A percentile compares a stretch with the other conserved stretches of the same genome.
Evolutionary conservation across 768 basidiomycete species (phyloP).

Genomic region (Trametes sanguinea): DNA sequence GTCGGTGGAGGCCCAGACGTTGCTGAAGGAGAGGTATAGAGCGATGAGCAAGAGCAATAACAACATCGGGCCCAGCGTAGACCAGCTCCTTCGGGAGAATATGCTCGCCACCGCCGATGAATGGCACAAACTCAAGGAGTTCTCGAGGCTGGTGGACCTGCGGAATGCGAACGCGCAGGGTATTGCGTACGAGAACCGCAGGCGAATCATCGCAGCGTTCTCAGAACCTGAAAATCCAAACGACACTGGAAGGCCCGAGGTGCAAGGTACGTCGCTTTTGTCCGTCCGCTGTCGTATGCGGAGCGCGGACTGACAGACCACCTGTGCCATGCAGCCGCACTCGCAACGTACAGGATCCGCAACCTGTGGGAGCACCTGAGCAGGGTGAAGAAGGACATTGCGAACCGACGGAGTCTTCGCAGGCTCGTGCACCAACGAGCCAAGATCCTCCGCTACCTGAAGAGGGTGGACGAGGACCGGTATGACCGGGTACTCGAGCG

Average conservation of each 20-base stretch:
- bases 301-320: not conserved
- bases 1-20: conserved; percentile 34
- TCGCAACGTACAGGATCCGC: conserved; percentile 84
- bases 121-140: conserved; percentile 48
- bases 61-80: too few species aligned
- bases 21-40: not conserved
- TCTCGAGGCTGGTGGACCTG: conserved; percentile 78
- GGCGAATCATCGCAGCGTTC: conserved; percentile 77
- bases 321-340: conserved; percentile 63
- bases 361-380: conserved; percentile 76
- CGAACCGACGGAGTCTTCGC: conserved; percentile 75
- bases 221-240: conserved; percentile 65
- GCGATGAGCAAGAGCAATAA: too few species aligned
- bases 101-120: conserved; percentile 27
- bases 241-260: conserved; percentile 83
- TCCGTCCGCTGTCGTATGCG: too few species aligned
- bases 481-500: conserved; percentile 74
- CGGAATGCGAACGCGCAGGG: conserved; percentile 85
- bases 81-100: too few species aligned
- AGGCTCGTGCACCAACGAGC: conserved; percentile 81
- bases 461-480: conserved; percentile 59
- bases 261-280: conserved; percentile 68
- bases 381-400: conserved; percentile 70
- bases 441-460: conserved; percentile 79
- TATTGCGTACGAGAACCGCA: conserved; percentile 85